Percentiles rank a stretch among this genome's conserved stretches.
Conservation (phyloP, 2,329 filamentous ascomycete species). For the Aspergillus fructus region DNA sequence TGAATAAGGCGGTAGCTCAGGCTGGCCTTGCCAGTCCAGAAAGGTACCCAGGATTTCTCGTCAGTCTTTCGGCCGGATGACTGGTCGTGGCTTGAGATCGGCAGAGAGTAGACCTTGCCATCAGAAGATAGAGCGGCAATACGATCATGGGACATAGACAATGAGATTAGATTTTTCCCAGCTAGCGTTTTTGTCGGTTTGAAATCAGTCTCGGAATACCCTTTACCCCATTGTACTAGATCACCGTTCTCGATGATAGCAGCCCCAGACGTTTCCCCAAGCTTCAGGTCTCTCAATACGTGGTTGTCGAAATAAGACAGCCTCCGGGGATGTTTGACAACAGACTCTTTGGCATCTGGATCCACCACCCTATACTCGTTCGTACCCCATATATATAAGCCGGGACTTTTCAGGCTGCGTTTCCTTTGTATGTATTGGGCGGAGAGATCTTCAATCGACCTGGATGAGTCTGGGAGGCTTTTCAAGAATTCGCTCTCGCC, state of each 20-base stretch:
- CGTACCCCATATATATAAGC: slow-evolving; percentile 90
- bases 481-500: slow-evolving; percentile 20
- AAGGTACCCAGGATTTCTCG: slow-evolving; percentile 71
- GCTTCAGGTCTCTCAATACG: slow-evolving; percentile 80
- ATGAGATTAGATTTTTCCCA: slow-evolving; percentile 75
- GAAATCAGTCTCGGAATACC: slow-evolving; percentile 64
- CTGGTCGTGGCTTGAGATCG: slow-evolving; percentile 73
- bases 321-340: slow-evolving; percentile 76
- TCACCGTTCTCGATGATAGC: slow-evolving; percentile 87
- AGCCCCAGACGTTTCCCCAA: slow-evolving; percentile 77
- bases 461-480: slow-evolving; percentile 21
- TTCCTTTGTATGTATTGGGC: slow-evolving; percentile 87
- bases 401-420: slow-evolving; percentile 76
- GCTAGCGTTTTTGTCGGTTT: slow-evolving; percentile 70
- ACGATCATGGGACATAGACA: slow-evolving; percentile 77
- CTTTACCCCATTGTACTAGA: slow-evolving; percentile 85
- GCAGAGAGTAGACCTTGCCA: slow-evolving; percentile 81
- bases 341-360: slow-evolving; percentile 72
- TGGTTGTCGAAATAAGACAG: slow-evolving; percentile 81
- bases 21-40: slow-evolving; percentile 61
- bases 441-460: slow-evolving; percentile 63
- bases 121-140: slow-evolving; percentile 74
- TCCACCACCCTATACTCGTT: slow-evolving; percentile 84
- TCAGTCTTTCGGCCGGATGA: slow-evolving; percentile 60
- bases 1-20: slow-evolving; percentile 73